phyloP scores from a whole-genome alignment of 2,329 filamentous ascomycete genomes.

The Verticillium nubilum region DNA sequence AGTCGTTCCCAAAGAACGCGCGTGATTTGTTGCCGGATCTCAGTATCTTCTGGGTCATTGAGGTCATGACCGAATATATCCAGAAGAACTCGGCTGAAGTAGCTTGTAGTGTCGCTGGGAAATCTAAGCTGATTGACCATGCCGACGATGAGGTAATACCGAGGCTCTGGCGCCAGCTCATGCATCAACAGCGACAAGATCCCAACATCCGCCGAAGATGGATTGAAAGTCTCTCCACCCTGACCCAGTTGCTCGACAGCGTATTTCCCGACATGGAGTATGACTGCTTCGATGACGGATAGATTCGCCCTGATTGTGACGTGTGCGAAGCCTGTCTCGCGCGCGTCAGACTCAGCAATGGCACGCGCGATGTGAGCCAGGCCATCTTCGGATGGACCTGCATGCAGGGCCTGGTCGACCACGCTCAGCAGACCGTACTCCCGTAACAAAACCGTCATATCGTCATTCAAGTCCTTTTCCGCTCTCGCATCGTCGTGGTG shows the following conservation, averaged over 20 bases:
- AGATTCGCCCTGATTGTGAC: slow-evolving; percentile 64
- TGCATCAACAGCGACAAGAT: slow-evolving; percentile 73
- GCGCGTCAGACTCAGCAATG: slow-evolving; percentile 54
- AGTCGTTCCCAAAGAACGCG: slow-evolving; percentile 83
- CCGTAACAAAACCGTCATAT: slow-evolving; percentile 51
- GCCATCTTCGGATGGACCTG: slow-evolving; percentile 63
- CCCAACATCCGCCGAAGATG: slow-evolving; percentile 61
- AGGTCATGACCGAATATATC: slow-evolving; percentile 77
- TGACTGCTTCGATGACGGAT: slow-evolving; percentile 70
- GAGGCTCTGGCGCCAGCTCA: slow-evolving; percentile 68
- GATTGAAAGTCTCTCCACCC: slow-evolving; percentile 58
- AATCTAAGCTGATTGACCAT: slow-evolving; percentile 91
- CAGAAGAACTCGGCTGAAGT: slow-evolving; percentile 81
- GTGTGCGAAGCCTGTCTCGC: slow-evolving; percentile 60
- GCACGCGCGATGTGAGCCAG: slow-evolving; percentile 72
- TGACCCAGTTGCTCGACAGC: slow-evolving; percentile 57
- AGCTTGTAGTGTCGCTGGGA: slow-evolving; percentile 84
- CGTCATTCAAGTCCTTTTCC: slow-evolving; percentile 58
- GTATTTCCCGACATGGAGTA: slow-evolving; percentile 74
- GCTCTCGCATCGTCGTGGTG: slow-evolving; percentile 61
- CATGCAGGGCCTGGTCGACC: slow-evolving; percentile 53
- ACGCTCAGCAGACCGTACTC: slow-evolving; percentile 52
- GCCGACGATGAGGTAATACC: slow-evolving; percentile 78
- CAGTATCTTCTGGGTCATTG: slow-evolving; percentile 67
- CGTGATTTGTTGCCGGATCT: slow-evolving; percentile 86